phyloP scores from a whole-genome alignment of 208 protist genomes.

The Phytomonas sp. region DNA sequence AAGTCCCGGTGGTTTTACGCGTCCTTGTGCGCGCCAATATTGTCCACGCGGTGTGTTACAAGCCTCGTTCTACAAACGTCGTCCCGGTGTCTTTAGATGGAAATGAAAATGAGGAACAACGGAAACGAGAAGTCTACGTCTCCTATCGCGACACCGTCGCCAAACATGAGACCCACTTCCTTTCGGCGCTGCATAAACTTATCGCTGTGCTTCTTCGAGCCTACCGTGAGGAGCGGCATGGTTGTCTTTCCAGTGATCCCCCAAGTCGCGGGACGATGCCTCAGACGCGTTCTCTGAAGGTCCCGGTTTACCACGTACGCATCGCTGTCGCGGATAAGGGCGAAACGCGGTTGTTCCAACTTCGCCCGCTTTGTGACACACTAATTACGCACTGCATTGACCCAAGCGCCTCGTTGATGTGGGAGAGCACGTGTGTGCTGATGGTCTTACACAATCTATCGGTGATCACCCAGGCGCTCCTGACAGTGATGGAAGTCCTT shows the following conservation, averaged over 20 bases:
- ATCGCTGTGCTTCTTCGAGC: not conserved
- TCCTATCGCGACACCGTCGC: not conserved
- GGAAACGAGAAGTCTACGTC: not conserved
- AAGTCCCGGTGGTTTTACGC: not conserved
- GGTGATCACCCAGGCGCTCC: not conserved
- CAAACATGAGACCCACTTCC: not conserved
- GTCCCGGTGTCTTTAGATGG: not conserved
- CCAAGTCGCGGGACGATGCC: not conserved
- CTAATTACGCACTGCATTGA: constrained; percentile 17
- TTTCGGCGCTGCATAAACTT: not conserved
- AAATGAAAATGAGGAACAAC: not conserved
- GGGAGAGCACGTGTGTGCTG: constrained; percentile 4
- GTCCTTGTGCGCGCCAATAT: not conserved
- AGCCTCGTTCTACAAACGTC: not conserved
- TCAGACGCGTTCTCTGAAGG: constrained; percentile 10
- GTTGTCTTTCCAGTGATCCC: not conserved
- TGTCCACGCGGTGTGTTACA: not conserved
- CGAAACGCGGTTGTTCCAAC: constrained; percentile 22
- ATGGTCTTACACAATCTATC: not conserved
- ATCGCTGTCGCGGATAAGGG: constrained; percentile 27
- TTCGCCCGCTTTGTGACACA: constrained; percentile 17
- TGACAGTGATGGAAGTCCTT: not conserved
- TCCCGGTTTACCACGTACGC: constrained; percentile 43
- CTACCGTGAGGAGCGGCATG: not conserved
- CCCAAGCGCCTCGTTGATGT: not conserved